Evolutionary conservation across 805 yeast genomes (phyloP), one percentile per base, ranked within the genome.

Genomic region (Sugiyamaella qingdaonensis): DNA sequence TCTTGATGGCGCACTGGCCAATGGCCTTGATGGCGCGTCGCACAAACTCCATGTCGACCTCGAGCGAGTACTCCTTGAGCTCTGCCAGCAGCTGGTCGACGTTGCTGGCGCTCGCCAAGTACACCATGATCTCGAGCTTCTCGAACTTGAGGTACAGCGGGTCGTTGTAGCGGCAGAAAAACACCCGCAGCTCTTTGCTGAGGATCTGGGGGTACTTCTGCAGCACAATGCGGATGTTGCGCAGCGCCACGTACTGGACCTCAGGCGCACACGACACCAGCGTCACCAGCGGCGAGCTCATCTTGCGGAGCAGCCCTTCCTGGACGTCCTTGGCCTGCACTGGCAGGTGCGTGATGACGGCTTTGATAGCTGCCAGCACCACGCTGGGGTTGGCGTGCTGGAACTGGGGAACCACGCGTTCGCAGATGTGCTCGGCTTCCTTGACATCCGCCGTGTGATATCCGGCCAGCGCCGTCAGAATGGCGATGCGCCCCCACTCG

Each of bases 321-420:
- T 71, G 72, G 45, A 72, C 72, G 13, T 78, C 79, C 24, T 53
- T 53, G 2, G 69, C 56, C 47, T 68, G 66, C 8, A 59, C 51
- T n/a, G 63, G 60, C 55, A 68, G 58, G 65, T 90, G 95, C 53
- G 81, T 80, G 16, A 92, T 67, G 5, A 91, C 81, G 1, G 87
- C 89, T 64, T 90, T 88, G 57, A 94, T 82, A 1, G 97, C 80
- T 27, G 88, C 80, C 59, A 92, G 73, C 2, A 94, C 97, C 18
- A 94, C 98, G 2, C 96, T 88, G 0, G 99, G 96, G 67, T 92
- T 92, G 21, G 88, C 97, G 68, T 92, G 99, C 73, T 92, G 99
- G 64, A 92, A 79, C 71, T 94, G 98, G 11, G 99, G 98, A 9
- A 88, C 80, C 9, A 89, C 90, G 57, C 96, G 78, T 63, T 92